phyloP scores from a whole-genome alignment of 495 filamentous ascomycete genomes.

The Choiromyces venosus region DNA sequence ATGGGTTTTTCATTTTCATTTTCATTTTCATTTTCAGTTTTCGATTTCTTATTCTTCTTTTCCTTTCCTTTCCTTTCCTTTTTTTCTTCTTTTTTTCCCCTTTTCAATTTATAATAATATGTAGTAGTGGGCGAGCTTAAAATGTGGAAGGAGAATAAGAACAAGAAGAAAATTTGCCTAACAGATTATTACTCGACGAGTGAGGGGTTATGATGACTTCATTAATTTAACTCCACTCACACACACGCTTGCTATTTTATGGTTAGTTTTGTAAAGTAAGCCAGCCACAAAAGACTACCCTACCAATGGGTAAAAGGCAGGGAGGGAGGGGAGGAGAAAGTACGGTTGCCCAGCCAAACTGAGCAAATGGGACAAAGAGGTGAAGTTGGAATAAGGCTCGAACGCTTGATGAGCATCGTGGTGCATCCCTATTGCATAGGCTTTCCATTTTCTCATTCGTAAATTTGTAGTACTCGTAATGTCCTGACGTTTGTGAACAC shows the following conservation, averaged over 20 bases:
- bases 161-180: too few relatives aligned
- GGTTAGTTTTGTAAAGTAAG: not conserved
- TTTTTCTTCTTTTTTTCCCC: not conserved
- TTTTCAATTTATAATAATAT: not conserved
- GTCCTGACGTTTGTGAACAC: too few relatives aligned
- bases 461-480: too few relatives aligned
- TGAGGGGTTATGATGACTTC: not conserved
- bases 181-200: not conserved
- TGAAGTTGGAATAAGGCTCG: conserved; percentile 1
- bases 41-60: not conserved
- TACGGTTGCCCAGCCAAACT: not conserved
- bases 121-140: not conserved
- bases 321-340: too few relatives aligned
- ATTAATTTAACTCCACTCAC: not conserved
- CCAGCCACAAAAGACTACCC: not conserved
- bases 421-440: not conserved
- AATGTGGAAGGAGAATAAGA: not conserved
- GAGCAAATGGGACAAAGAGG: not conserved
- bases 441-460: not conserved
- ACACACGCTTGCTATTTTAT: not conserved
- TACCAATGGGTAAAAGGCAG: not conserved
- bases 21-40: not conserved
- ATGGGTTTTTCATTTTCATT: not conserved
- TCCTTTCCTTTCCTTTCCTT: not conserved
- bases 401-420: conserved; percentile 2